These are phyloP conservation scores for Tanacetum coccineum DNA, from an alignment of 129 eudicot species.

Conservation along the genomic window DNA sequence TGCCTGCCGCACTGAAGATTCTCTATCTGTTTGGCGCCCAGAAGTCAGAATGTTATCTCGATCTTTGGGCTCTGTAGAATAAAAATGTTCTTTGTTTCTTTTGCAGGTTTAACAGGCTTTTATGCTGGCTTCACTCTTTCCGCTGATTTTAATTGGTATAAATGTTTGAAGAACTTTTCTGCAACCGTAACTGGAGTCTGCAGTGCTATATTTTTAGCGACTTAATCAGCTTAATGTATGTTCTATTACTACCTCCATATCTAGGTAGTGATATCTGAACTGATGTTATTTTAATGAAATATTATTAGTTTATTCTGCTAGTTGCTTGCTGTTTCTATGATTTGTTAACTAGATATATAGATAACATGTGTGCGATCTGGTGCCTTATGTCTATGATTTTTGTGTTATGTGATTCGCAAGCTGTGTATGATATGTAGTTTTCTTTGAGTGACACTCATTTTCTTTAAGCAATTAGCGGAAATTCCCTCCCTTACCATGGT, in stretches of 20 bases:
- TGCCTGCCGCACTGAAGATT: slow-evolving; percentile 25
- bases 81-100: slow-evolving; percentile 45
- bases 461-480: background rate
- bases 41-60: slow-evolving; percentile 32
- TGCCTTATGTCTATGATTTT: background rate
- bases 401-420: slow-evolving; percentile 13
- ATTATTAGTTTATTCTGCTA: slow-evolving; percentile 12
- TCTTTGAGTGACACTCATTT: background rate
- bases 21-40: slow-evolving; percentile 20
- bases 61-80: slow-evolving; percentile 39
- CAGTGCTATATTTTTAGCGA: slow-evolving; percentile 53
- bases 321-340: slow-evolving; percentile 20
- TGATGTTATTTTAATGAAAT: slow-evolving; percentile 23
- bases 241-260: slow-evolving; percentile 46
- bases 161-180: slow-evolving; percentile 38
- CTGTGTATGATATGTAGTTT: slow-evolving; percentile 1
- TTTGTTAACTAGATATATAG: slow-evolving; percentile 14
- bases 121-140: slow-evolving; percentile 25
- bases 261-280: slow-evolving; percentile 49
- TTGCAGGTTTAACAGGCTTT: slow-evolving; percentile 61
- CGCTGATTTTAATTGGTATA: slow-evolving; percentile 38
- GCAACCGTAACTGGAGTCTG: slow-evolving; percentile 32
- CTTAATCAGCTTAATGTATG: slow-evolving; percentile 59
- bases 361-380: background rate
- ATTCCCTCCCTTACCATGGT: too few species aligned